Conservation (phyloP, 768 basidiomycete genomes). For the Gelatoporia subvermispora region DNA sequence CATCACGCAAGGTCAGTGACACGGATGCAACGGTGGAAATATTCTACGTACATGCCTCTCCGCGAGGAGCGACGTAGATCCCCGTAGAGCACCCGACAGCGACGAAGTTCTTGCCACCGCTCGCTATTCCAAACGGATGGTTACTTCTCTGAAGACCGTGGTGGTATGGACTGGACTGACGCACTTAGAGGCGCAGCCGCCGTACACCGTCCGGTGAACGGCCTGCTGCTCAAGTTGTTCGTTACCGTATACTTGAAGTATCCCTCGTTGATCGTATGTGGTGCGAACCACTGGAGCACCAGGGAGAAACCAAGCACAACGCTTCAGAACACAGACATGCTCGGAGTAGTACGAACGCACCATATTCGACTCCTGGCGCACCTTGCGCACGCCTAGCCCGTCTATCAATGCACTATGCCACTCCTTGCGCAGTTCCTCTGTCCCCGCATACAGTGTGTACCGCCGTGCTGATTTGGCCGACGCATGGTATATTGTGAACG, state of each 20-base stretch:
- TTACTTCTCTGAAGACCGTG: neutral
- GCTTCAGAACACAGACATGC: neutral
- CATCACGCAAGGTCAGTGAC: neutral
- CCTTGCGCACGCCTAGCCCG: conserved; percentile 58
- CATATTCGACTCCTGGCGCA: conserved; percentile 67
- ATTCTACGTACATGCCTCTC: conserved; percentile 45
- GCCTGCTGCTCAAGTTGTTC: neutral
- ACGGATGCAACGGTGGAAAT: neutral
- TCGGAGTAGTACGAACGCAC: conserved; percentile 31
- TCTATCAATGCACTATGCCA: conserved; percentile 62
- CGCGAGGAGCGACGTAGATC: conserved; percentile 57
- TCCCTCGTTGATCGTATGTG: conserved; percentile 51
- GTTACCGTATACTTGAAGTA: conserved; percentile 45
- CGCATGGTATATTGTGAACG: conserved; percentile 75
- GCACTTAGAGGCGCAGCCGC: conserved; percentile 63
- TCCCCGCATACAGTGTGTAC: conserved; percentile 69
- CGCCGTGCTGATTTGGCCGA: conserved; percentile 47
- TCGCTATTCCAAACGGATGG: conserved; percentile 31
- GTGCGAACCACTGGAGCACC: conserved; percentile 59
- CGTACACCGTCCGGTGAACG: conserved; percentile 52
- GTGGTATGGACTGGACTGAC: conserved; percentile 14
- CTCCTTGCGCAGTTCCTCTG: conserved; percentile 50
- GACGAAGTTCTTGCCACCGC: conserved; percentile 49
- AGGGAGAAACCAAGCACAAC: conserved; percentile 12
- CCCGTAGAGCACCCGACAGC: conserved; percentile 66